phyloP scores from a whole-genome alignment of 768 basidiomycete genomes.

The Mycena indigotica region DNA sequence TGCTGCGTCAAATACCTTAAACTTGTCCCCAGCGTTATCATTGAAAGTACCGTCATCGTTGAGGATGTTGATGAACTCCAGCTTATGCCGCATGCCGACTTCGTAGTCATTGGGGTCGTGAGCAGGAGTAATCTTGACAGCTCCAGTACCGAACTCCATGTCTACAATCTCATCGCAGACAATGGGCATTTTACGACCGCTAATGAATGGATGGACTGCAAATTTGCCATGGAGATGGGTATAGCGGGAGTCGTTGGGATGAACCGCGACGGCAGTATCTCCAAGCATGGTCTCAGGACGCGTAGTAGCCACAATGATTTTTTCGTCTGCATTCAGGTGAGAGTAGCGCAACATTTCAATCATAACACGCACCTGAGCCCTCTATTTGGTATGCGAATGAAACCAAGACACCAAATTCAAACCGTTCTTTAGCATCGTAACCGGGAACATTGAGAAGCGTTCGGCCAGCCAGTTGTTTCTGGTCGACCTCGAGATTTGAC shows the following conservation, averaged over 20 bases:
- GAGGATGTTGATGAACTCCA: constrained; percentile 91
- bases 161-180: constrained; percentile 88
- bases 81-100: constrained; percentile 82
- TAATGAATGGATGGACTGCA: constrained; percentile 84
- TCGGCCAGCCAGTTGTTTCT: constrained; percentile 82
- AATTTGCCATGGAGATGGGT: constrained; percentile 96
- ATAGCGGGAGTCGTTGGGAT: constrained; percentile 90
- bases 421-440: constrained; percentile 91
- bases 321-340: constrained; percentile 61
- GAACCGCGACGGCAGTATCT: constrained; percentile 95
- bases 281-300: constrained; percentile 99
- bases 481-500: constrained; percentile 98
- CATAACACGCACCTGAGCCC: constrained; percentile 57
- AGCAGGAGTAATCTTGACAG: constrained; percentile 98
- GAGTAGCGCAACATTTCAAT: neutral
- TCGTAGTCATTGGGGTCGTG: constrained; percentile 98
- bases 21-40: constrained; percentile 78
- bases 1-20: constrained; percentile 63
- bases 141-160: constrained; percentile 96
- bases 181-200: constrained; percentile 81
- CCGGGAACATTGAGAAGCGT: constrained; percentile 90
- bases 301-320: constrained; percentile 91
- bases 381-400: constrained; percentile 96
- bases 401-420: constrained; percentile 95
- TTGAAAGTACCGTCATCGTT: constrained; percentile 98